Conservation (phyloP, 148 eudicot genomes). For the Polygonum aviculare region DNA sequence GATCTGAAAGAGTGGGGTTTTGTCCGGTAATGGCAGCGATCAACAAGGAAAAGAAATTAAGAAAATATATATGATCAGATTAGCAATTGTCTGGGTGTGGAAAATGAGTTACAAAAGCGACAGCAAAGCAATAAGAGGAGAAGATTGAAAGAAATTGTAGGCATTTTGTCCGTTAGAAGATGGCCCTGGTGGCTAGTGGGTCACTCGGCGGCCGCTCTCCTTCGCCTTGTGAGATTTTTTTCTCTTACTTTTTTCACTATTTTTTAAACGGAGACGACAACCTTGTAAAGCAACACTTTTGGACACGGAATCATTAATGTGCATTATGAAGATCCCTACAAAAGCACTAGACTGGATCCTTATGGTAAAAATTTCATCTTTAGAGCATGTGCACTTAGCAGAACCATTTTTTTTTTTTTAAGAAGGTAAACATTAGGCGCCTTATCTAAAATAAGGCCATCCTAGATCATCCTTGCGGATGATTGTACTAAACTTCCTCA, state of each 20-base stretch:
- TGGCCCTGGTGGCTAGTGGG: background rate
- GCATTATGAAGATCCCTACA: conserved; percentile 10
- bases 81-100: background rate
- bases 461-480: too few relatives aligned
- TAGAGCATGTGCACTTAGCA: background rate
- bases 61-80: background rate
- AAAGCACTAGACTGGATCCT: background rate
- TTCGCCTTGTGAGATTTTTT: background rate
- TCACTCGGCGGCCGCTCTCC: background rate
- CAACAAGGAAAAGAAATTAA: background rate
- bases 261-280: background rate
- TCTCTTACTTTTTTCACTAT: background rate
- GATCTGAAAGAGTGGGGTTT: background rate
- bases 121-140: background rate
- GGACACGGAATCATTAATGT: conserved; percentile 2
- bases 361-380: background rate
- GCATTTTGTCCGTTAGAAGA: background rate
- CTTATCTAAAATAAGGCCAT: too few relatives aligned
- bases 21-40: background rate
- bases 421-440: too few relatives aligned
- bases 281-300: background rate
- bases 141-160: background rate
- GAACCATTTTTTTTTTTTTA: too few relatives aligned
- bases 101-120: conserved; percentile 5
- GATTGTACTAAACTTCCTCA: too few relatives aligned